Evolutionary conservation across 129 eudicot species (phyloP).

Genomic region (Flaveria sonorensis): DNA sequence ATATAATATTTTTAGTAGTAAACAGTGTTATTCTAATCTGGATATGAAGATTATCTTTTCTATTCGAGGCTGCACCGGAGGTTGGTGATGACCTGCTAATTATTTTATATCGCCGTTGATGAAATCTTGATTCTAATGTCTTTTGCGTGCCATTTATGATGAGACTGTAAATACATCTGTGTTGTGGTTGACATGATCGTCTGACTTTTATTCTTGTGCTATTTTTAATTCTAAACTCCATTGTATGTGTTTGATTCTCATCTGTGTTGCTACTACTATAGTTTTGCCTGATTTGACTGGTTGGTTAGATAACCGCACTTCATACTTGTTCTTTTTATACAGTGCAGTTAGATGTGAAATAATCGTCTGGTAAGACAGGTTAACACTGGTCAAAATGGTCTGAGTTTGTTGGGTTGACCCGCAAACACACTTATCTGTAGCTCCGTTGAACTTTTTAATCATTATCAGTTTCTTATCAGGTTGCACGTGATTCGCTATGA

Average conservation of each 20-base stretch:
- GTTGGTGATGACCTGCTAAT: not conserved
- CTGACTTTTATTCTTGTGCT: not conserved
- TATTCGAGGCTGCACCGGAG: not conserved
- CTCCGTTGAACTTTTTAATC: not conserved
- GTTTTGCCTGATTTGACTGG: not conserved
- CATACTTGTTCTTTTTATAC: not conserved
- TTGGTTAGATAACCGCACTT: not conserved
- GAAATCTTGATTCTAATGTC: not conserved
- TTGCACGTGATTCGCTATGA: conserved; percentile 43
- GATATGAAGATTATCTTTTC: not conserved
- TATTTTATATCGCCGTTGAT: not conserved
- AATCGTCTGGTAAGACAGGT: not conserved
- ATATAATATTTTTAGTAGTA: not conserved
- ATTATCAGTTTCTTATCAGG: conserved; percentile 14
- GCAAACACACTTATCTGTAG: not conserved
- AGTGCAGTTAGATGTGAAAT: not conserved
- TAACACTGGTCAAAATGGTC: not conserved
- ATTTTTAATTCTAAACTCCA: not conserved
- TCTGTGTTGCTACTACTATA: too few relatives aligned
- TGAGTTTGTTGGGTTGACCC: not conserved
- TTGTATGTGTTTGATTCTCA: too few relatives aligned
- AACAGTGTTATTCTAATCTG: not conserved
- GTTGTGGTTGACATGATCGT: not conserved
- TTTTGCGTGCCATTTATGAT: not conserved
- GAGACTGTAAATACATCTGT: not conserved